Evolutionary conservation across 352 stramenopile species (phyloP).

Genomic region (Blastocystis sp.): DNA sequence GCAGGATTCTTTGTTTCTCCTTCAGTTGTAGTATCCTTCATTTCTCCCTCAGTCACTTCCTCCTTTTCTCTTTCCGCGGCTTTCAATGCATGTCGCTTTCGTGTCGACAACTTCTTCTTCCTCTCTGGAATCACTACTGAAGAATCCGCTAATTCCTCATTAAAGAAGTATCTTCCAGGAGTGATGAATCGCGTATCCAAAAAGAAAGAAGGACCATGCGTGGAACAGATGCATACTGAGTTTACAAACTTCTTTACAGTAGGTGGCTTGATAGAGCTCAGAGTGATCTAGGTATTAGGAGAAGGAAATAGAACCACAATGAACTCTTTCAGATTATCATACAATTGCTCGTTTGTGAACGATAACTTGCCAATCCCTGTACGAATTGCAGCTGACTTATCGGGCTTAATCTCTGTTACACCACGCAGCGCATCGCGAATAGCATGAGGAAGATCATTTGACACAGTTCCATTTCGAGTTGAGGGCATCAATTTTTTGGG

Average conservation of each 20-base stretch:
- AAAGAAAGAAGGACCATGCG: constrained; percentile 30
- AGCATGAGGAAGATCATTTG: background rate
- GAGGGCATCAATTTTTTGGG: constrained; percentile 58
- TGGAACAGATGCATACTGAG: constrained; percentile 36
- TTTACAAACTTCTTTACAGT: constrained; percentile 60
- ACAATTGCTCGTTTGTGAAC: constrained; percentile 37
- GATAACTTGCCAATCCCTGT: constrained; percentile 39
- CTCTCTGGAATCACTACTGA: constrained; percentile 25
- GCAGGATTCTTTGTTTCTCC: background rate
- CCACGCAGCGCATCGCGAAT: constrained; percentile 1
- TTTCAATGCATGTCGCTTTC: constrained; percentile 28
- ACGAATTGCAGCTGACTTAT: constrained; percentile 37
- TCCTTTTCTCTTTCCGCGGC: background rate
- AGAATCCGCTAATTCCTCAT: constrained; percentile 25
- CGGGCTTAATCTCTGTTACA: constrained; percentile 45
- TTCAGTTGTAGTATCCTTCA: no score
- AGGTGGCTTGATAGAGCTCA: constrained; percentile 50
- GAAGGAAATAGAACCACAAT: background rate
- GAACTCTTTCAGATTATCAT: constrained; percentile 46
- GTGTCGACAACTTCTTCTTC: constrained; percentile 1
- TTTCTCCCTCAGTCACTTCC: background rate
- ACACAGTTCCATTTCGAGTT: constrained; percentile 9
- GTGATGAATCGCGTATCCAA: constrained; percentile 40
- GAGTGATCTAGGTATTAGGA: constrained; percentile 25
- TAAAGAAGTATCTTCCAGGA: constrained; percentile 56